Conservation (phyloP, 176 grass and related monocot genomes). For the Aegilops umbellulata region DNA sequence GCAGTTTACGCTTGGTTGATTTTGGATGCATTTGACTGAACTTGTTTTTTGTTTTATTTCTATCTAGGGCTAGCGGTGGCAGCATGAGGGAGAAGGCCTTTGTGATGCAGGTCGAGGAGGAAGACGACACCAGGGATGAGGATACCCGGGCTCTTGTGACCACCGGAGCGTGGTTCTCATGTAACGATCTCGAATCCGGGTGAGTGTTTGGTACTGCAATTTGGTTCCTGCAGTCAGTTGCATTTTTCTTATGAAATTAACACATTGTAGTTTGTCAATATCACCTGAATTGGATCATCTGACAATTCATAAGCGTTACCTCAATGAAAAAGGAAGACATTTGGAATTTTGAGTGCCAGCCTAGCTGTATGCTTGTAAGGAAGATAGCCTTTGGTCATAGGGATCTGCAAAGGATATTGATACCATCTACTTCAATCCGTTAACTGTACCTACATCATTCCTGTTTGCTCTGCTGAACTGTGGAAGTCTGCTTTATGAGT, state of each 20-base stretch:
- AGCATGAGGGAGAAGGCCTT: slow-evolving; percentile 30
- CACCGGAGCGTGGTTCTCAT: slow-evolving; percentile 30
- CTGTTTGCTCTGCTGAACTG: too few species aligned
- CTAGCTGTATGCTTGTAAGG: background rate
- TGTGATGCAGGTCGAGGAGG: slow-evolving; percentile 47
- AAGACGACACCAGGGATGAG: slow-evolving; percentile 2
- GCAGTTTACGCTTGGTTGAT: background rate
- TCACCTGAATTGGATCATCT: background rate
- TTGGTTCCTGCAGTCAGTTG: background rate
- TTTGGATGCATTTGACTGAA: background rate
- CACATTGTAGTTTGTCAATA: background rate
- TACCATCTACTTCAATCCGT: too few species aligned
- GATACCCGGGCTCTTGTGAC: background rate
- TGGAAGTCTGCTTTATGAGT: too few species aligned
- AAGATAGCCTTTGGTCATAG: too few species aligned
- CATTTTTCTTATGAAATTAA: background rate
- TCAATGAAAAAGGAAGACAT: background rate
- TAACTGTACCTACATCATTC: too few species aligned
- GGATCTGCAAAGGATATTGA: too few species aligned
- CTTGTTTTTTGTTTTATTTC: background rate
- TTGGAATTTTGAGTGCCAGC: background rate
- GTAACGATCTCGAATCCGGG: slow-evolving; percentile 26
- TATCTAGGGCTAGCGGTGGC: background rate
- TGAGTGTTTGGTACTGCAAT: slow-evolving; percentile 18
- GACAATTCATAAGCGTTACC: background rate